Conservation (phyloP, 805 yeast genomes). For the Metschnikowia matae region DNA sequence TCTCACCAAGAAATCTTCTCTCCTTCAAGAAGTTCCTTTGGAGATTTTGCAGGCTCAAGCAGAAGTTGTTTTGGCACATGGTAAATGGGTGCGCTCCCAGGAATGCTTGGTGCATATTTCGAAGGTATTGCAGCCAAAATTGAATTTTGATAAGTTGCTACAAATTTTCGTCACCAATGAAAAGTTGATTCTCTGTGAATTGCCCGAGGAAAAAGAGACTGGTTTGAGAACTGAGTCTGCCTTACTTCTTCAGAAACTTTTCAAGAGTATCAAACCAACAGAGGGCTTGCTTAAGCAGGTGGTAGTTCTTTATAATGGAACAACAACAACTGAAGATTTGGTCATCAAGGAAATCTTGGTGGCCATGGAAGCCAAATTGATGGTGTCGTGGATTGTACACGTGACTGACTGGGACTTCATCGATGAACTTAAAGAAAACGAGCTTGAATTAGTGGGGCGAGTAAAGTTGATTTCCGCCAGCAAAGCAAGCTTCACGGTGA, state of each 20-base stretch:
- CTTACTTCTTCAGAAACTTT: conserved; percentile 47
- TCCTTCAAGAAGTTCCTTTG: conserved; percentile 40
- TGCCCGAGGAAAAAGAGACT: conserved; percentile 19
- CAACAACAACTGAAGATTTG: conserved; percentile 56
- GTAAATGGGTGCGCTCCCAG: conserved; percentile 35
- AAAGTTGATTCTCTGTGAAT: conserved; percentile 28
- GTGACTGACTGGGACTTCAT: conserved; percentile 65
- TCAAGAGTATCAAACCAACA: conserved; percentile 44
- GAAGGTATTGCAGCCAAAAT: conserved; percentile 28
- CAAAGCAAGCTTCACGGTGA: conserved; percentile 45
- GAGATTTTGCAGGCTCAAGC: conserved; percentile 57
- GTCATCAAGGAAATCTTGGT: conserved; percentile 54
- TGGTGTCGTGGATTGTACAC: conserved; percentile 60
- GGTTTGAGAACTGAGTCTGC: conserved; percentile 40
- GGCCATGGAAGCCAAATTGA: conserved; percentile 50
- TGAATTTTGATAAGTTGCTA: conserved; percentile 49
- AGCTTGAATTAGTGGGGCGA: conserved; percentile 45
- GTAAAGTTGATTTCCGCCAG: conserved; percentile 45
- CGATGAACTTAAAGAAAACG: conserved; percentile 38
- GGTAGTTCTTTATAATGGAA: conserved; percentile 55
- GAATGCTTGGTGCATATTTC: conserved; percentile 17
- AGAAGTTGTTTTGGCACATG: conserved; percentile 50
- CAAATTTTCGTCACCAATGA: conserved; percentile 62
- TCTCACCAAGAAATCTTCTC: background rate
- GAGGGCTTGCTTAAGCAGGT: conserved; percentile 46